These are phyloP conservation scores for Talaromyces pinophilus DNA, from an alignment of 2,329 filamentous ascomycete genomes.

Conservation along the genomic window DNA sequence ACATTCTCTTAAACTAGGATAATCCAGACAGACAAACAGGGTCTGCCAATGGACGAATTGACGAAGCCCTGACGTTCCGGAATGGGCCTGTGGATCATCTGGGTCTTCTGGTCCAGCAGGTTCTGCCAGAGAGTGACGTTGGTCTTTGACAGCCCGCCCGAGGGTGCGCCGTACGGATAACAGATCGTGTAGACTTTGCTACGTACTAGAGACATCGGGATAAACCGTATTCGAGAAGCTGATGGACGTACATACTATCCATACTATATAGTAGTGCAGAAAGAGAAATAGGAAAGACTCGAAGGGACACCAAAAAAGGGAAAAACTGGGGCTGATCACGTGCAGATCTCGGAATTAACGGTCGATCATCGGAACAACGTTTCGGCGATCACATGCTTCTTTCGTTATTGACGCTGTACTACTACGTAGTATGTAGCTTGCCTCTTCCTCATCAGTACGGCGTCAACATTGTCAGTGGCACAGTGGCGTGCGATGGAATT, in stretches of 20 bases:
- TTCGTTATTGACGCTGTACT: neutral
- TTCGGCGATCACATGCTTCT: constrained; percentile 1
- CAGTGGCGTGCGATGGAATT: neutral
- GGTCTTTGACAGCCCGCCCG: neutral
- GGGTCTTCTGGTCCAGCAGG: neutral
- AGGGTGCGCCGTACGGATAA: no score
- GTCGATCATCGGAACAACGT: constrained; percentile 15
- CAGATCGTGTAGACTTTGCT: neutral
- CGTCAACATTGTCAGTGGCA: neutral
- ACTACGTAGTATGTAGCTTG: neutral
- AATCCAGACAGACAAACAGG: neutral
- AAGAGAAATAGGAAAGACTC: neutral
- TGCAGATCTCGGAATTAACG: constrained; percentile 1
- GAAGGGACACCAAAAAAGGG: neutral
- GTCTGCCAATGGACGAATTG: neutral
- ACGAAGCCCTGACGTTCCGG: constrained; percentile 14
- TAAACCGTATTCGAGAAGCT: neutral
- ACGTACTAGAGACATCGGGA: neutral
- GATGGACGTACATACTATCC: neutral
- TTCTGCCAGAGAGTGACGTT: constrained; percentile 4
- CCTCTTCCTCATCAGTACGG: neutral
- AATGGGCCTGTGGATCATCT: neutral
- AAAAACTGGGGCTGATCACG: constrained; percentile 1
- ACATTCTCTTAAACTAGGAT: no score
- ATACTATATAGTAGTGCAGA: neutral